Evolutionary conservation across 306 rosid genomes (phyloP).

Genomic region (Trichosanthes cucumerina): DNA sequence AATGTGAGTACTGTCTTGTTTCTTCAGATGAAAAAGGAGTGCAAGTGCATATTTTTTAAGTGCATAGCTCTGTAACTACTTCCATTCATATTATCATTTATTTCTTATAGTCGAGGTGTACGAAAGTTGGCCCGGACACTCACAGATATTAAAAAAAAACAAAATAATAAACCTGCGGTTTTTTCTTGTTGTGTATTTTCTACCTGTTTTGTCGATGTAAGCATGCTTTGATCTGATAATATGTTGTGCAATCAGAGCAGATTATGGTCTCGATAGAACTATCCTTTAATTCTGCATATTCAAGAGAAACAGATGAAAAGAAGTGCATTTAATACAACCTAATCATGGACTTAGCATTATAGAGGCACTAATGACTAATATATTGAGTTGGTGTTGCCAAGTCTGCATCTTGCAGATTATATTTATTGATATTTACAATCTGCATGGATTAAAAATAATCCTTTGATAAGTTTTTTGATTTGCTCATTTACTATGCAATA

Average conservation of each 20-base stretch:
- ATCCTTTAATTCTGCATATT: not conserved
- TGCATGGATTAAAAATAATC: no score
- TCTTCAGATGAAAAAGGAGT: conserved; percentile 6
- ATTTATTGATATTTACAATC: not conserved
- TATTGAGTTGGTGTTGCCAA: not conserved
- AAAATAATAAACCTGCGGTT: not conserved
- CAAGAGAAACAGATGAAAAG: not conserved
- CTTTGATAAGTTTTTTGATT: no score
- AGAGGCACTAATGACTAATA: not conserved
- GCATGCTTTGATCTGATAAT: not conserved
- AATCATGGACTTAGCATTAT: not conserved
- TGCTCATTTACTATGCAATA: no score
- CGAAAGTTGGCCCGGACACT: no score
- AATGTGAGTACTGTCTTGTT: conserved; percentile 53
- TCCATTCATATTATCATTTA: not conserved
- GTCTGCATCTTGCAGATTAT: not conserved
- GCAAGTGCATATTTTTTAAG: not conserved
- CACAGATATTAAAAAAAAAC: not conserved
- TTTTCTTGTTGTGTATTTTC: not conserved
- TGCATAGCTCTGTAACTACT: not conserved
- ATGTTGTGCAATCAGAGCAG: not conserved
- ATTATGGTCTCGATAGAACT: not conserved
- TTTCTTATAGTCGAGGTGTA: not conserved
- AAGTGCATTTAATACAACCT: not conserved
- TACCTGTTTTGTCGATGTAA: not conserved